Percentiles rank a stretch among this genome's conserved stretches.
phyloP scores from a whole-genome alignment of 2,329 filamentous ascomycete genomes.

The Microascus cirrosus region DNA sequence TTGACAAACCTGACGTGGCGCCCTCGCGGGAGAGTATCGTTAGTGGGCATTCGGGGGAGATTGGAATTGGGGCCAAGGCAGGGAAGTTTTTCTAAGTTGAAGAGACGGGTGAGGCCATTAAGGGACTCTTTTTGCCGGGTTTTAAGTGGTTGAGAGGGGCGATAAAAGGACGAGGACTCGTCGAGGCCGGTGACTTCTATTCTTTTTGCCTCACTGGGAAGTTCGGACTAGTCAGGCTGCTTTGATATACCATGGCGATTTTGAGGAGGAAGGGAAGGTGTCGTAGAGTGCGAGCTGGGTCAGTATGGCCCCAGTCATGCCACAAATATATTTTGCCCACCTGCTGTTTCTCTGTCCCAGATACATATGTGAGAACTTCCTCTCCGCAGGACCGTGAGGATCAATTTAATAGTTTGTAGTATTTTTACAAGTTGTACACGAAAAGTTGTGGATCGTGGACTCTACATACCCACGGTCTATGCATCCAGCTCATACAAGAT shows the following conservation, averaged over 20 bases:
- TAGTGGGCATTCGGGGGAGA: slow-evolving; percentile 10
- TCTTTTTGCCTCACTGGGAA: background rate
- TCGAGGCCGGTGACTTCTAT: background rate
- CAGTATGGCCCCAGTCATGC: too few species aligned
- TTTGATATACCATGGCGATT: background rate
- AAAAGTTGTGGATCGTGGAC: too few species aligned
- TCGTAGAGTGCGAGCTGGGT: background rate
- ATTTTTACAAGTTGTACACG: too few species aligned
- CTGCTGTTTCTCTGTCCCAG: too few species aligned
- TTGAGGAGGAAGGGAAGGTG: background rate
- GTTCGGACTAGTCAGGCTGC: background rate
- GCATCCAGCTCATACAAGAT: too few species aligned
- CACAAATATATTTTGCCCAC: too few species aligned
- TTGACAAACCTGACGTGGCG: background rate
- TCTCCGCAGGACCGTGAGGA: too few species aligned
- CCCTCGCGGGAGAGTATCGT: background rate
- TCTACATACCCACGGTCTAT: too few species aligned
- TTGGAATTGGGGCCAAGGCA: slow-evolving; percentile 18
- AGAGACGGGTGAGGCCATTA: background rate
- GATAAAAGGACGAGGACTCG: background rate
- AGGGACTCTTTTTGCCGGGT: background rate
- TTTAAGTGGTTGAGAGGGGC: background rate
- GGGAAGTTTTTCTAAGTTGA: slow-evolving; percentile 44
- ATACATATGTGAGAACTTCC: too few species aligned
- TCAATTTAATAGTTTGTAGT: too few species aligned